Conservation (phyloP, 129 eudicot genomes). For the Lactuca saligna region DNA sequence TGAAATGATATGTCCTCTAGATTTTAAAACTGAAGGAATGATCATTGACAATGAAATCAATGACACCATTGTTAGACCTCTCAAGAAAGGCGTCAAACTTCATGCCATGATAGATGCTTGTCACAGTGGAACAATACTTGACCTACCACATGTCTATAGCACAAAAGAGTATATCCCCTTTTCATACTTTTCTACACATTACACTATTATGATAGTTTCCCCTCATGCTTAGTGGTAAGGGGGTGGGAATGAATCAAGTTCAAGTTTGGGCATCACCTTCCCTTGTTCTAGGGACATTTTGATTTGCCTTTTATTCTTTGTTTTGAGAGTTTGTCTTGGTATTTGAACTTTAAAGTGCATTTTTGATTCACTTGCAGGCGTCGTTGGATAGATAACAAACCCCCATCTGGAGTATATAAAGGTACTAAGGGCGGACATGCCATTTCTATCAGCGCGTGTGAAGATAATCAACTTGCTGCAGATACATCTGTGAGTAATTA, state of each 20-base stretch:
- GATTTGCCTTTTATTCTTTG: background rate
- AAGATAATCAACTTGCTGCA: conserved; percentile 68
- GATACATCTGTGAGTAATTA: conserved; percentile 61
- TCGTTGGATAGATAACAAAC: conserved; percentile 51
- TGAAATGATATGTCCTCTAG: conserved; percentile 71
- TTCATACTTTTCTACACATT: background rate
- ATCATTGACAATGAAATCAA: conserved; percentile 66
- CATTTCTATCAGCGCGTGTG: conserved; percentile 69
- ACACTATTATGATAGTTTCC: background rate
- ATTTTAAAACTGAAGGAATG: conserved; percentile 61
- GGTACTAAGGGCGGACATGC: conserved; percentile 74
- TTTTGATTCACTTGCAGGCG: conserved; percentile 37
- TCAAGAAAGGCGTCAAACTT: conserved; percentile 55
- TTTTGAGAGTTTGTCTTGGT: background rate
- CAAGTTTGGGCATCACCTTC: too few relatives aligned
- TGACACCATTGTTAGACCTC: conserved; percentile 63
- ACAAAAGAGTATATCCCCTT: conserved; percentile 39
- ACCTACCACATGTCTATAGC: conserved; percentile 43
- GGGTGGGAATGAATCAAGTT: too few relatives aligned
- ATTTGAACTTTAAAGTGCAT: background rate
- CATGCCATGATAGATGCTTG: conserved; percentile 81
- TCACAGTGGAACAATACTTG: conserved; percentile 87
- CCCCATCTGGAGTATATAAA: conserved; percentile 64
- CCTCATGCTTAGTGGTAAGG: too few relatives aligned
- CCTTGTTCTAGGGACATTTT: too few relatives aligned